Conservation (phyloP, 1,284 basidiomycete species). For the Psilocybe mexicana region DNA sequence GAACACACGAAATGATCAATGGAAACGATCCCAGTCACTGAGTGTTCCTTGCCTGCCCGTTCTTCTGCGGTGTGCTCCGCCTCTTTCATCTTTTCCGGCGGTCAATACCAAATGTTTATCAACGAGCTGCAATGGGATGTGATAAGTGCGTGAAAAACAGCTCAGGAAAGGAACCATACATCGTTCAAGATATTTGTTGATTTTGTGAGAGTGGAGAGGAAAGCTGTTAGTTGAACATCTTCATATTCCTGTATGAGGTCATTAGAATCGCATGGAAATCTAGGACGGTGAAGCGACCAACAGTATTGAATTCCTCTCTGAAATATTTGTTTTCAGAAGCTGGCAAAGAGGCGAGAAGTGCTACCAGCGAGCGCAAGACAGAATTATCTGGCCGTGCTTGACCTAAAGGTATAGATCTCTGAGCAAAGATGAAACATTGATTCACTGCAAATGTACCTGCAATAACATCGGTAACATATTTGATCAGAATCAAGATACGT, state of each 20-base stretch:
- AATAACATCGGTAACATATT: conserved; percentile 79
- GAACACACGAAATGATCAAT: conserved; percentile 26
- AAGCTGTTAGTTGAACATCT: conserved; percentile 91
- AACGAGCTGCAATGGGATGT: conserved; percentile 48
- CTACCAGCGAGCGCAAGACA: conserved; percentile 81
- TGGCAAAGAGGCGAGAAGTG: conserved; percentile 84
- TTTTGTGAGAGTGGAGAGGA: conserved; percentile 87
- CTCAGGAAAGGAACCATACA: conserved; percentile 41
- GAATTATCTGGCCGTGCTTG: conserved; percentile 73
- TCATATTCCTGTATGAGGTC: conserved; percentile 79
- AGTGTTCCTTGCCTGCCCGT: conserved; percentile 47
- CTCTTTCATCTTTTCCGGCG: conserved; percentile 48
- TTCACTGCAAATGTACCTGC: conserved; percentile 48
- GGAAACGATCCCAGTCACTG: conserved; percentile 52
- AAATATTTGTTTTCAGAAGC: conserved; percentile 81
- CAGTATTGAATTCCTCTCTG: conserved; percentile 83
- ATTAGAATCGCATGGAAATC: conserved; percentile 1
- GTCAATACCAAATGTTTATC: conserved; percentile 66
- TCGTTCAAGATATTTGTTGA: conserved; percentile 87
- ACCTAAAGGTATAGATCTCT: conserved; percentile 40
- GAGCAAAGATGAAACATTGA: conserved; percentile 3
- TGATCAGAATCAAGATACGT: conserved; percentile 79
- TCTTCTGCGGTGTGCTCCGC: conserved; percentile 41
- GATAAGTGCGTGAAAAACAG: conserved; percentile 9
- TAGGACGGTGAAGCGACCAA: conserved; percentile 35